A percentile compares a stretch with the other conserved stretches of the same genome.
Conservation (phyloP, 139 green algal species). For the Diplosphaera chodatii region DNA sequence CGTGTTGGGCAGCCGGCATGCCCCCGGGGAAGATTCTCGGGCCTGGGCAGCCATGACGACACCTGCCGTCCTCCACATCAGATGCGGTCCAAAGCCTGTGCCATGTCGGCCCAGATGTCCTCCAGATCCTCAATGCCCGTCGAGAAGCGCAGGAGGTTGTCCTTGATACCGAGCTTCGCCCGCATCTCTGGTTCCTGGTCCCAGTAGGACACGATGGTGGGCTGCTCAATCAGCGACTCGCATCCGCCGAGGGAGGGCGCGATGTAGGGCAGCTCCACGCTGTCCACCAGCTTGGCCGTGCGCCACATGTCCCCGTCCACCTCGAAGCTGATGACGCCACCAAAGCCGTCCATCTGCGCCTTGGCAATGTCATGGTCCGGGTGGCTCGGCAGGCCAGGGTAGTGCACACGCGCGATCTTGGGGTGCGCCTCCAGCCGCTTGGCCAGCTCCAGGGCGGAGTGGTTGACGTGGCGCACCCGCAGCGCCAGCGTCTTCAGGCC, state of each 20-base stretch:
- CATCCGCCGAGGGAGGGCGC: slow-evolving; percentile 93
- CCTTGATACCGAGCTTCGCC: slow-evolving; percentile 91
- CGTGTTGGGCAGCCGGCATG: too few relatives aligned
- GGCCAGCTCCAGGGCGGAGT: slow-evolving; percentile 59
- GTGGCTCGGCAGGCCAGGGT: slow-evolving; percentile 83
- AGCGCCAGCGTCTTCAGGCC: slow-evolving; percentile 97
- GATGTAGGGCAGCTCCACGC: slow-evolving; percentile 92
- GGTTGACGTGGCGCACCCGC: slow-evolving; percentile 81
- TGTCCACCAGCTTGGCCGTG: slow-evolving; percentile 90
- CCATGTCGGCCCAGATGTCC: slow-evolving; percentile 91
- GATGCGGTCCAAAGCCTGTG: slow-evolving; percentile 83
- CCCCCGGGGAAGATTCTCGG: too few relatives aligned
- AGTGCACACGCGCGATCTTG: slow-evolving; percentile 69
- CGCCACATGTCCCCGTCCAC: slow-evolving; percentile 79
- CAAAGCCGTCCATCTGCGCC: slow-evolving; percentile 90
- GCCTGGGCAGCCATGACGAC: too few relatives aligned
- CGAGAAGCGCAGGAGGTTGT: slow-evolving; percentile 93
- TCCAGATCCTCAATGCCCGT: slow-evolving; percentile 88
- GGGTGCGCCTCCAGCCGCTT: slow-evolving; percentile 78
- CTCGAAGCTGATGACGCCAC: slow-evolving; percentile 93
- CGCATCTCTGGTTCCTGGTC: slow-evolving; percentile 81
- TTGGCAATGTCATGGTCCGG: slow-evolving; percentile 90
- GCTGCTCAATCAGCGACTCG: slow-evolving; percentile 97
- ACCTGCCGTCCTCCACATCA: too few relatives aligned
- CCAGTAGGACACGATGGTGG: slow-evolving; percentile 89